phyloP scores from a whole-genome alignment of 2,329 filamentous ascomycete species.

The Penicillium sp. region DNA sequence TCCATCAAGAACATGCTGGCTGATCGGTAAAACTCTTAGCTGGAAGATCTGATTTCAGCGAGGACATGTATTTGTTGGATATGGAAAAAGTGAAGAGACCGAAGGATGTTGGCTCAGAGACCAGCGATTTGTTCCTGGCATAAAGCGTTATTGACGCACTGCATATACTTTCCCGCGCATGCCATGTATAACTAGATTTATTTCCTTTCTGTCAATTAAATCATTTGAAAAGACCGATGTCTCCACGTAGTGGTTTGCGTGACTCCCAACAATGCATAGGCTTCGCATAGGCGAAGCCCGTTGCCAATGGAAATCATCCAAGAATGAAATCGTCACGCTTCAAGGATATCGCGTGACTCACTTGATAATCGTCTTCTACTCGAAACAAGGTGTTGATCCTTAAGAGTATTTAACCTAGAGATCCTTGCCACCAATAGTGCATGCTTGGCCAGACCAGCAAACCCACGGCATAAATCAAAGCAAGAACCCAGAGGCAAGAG shows the following conservation, averaged over 20 bases:
- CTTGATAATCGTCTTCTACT: too few relatives aligned
- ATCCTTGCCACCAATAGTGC: too few relatives aligned
- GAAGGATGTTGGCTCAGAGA: constrained; percentile 7
- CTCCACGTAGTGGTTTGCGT: too few relatives aligned
- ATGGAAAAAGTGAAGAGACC: constrained; percentile 9
- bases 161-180: constrained; percentile 38
- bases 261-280: too few relatives aligned
- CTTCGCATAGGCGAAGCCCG: too few relatives aligned
- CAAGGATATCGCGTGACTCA: too few relatives aligned
- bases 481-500: constrained; percentile 64
- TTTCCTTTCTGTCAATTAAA: constrained; percentile 26
- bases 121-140: constrained; percentile 15
- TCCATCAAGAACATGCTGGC: constrained; percentile 80
- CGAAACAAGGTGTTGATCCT: too few relatives aligned
- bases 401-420: too few relatives aligned
- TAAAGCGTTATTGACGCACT: constrained; percentile 25
- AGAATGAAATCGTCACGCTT: too few relatives aligned
- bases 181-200: constrained; percentile 41
- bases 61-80: neutral
- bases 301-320: too few relatives aligned
- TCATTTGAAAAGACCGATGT: constrained; percentile 1
- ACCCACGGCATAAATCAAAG: too few relatives aligned
- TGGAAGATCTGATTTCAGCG: neutral
- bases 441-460: too few relatives aligned
- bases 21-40: constrained; percentile 57